Evolutionary conservation across 306 rosid genomes (phyloP).

Genomic region (Trichosanthes truncata): DNA sequence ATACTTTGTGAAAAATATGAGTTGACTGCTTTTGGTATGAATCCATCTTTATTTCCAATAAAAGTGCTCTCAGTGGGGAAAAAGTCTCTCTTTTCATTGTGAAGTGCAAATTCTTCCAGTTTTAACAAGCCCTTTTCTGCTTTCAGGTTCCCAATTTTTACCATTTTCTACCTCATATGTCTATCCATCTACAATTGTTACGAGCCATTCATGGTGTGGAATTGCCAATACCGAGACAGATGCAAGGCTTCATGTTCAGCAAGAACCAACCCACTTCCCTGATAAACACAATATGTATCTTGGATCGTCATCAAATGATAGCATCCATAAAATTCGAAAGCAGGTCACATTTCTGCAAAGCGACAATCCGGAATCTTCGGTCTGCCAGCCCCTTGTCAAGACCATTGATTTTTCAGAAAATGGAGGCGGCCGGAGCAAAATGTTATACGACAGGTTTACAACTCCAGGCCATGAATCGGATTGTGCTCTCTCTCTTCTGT

Average conservation of each 20-base stretch:
- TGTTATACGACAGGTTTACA: slow-evolving; percentile 34
- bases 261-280: background rate
- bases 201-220: slow-evolving; percentile 49
- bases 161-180: slow-evolving; percentile 51
- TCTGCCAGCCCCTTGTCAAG: slow-evolving; percentile 35
- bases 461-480: slow-evolving; percentile 37
- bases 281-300: slow-evolving; percentile 3
- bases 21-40: background rate
- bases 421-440: slow-evolving; percentile 19
- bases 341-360: slow-evolving; percentile 34
- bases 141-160: slow-evolving; percentile 59
- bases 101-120: background rate
- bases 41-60: background rate
- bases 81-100: background rate
- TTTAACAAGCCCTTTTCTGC: background rate
- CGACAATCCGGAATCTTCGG: slow-evolving; percentile 22
- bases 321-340: slow-evolving; percentile 36
- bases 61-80: background rate
- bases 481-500: slow-evolving; percentile 99
- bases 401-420: slow-evolving; percentile 36
- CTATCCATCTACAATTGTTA: slow-evolving; percentile 17
- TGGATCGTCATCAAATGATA: slow-evolving; percentile 13
- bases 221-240: slow-evolving; percentile 35
- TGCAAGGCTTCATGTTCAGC: slow-evolving; percentile 25
- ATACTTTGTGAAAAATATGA: background rate